These are phyloP conservation scores for Starmerella roubikii DNA, from an alignment of 805 yeast genomes.

Conservation along the genomic window DNA sequence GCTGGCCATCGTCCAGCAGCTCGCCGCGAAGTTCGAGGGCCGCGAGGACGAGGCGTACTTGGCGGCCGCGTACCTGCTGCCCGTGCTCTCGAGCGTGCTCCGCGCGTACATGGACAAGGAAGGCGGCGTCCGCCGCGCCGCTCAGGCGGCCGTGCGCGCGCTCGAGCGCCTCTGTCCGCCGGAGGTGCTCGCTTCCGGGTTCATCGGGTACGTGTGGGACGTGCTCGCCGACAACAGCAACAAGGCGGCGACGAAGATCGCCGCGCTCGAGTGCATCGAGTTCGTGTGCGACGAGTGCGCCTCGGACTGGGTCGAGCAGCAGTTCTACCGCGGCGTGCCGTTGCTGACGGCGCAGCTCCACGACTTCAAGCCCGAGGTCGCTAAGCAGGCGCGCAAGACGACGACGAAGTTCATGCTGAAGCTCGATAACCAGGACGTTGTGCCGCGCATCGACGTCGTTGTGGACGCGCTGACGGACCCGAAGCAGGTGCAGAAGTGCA, in stretches of 20 bases:
- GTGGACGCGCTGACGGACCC: conserved; percentile 87
- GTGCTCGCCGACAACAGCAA: conserved; percentile 63
- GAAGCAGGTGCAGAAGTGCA: conserved; percentile 72
- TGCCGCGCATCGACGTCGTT: conserved; percentile 71
- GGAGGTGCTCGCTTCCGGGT: conserved; percentile 63
- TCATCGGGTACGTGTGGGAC: conserved; percentile 45
- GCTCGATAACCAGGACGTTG: conserved; percentile 83
- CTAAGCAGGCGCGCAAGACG: conserved; percentile 66
- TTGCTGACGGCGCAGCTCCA: conserved; percentile 78
- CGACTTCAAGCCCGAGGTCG: conserved; percentile 92
- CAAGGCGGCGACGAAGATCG: conserved; percentile 84
- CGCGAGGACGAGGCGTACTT: conserved; percentile 19
- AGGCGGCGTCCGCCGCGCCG: conserved; percentile 68
- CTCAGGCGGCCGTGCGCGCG: conserved; percentile 63
- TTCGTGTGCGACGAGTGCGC: conserved; percentile 67
- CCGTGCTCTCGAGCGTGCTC: conserved; percentile 47
- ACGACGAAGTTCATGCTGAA: conserved; percentile 61
- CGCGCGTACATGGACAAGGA: conserved; percentile 81
- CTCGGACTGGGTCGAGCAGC: conserved; percentile 68
- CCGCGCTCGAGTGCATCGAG: conserved; percentile 62
- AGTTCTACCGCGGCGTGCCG: conserved; percentile 69
- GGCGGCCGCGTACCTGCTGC: conserved; percentile 58
- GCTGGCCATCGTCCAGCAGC: conserved; percentile 42
- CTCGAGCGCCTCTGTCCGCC: conserved; percentile 56
- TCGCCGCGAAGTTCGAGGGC: conserved; percentile 52